Evolutionary conservation across 495 filamentous ascomycete genomes (phyloP).

Genomic region (Opeltia flavorubescens): DNA sequence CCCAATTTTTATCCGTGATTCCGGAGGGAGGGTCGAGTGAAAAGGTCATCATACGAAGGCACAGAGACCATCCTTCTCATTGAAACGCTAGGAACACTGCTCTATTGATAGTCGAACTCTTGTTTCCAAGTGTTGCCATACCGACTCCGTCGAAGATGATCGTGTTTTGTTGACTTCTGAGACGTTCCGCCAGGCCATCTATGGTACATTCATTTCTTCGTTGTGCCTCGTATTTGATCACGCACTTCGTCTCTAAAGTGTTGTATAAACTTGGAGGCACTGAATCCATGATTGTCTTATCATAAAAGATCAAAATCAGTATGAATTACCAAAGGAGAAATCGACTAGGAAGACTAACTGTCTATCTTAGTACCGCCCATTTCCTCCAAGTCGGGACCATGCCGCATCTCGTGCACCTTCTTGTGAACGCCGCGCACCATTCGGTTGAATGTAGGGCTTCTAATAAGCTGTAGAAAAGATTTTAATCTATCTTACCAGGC

Average conservation of each 20-base stretch:
- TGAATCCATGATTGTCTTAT: neutral
- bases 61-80: too few relatives aligned
- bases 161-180: too few relatives aligned
- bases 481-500: constrained; percentile 10
- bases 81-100: too few relatives aligned
- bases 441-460: constrained; percentile 45
- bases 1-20: constrained; percentile 35
- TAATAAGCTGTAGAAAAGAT: constrained; percentile 33
- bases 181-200: too few relatives aligned
- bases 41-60: too few relatives aligned
- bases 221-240: neutral
- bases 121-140: too few relatives aligned
- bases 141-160: too few relatives aligned
- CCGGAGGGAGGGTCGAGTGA: neutral
- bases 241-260: neutral
- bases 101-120: too few relatives aligned
- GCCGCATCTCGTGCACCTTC: constrained; percentile 33
- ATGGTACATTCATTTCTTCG: constrained; percentile 1
- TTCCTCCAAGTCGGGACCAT: constrained; percentile 43
- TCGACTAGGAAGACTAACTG: constrained; percentile 22
- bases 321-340: neutral
- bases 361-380: constrained; percentile 43
- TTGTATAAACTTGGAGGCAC: constrained; percentile 5
- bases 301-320: neutral
- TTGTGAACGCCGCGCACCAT: constrained; percentile 41